Percentiles rank a stretch among this genome's conserved stretches.
Conservation (phyloP, 495 filamentous ascomycete species). For the Hypoxylon rickii region DNA sequence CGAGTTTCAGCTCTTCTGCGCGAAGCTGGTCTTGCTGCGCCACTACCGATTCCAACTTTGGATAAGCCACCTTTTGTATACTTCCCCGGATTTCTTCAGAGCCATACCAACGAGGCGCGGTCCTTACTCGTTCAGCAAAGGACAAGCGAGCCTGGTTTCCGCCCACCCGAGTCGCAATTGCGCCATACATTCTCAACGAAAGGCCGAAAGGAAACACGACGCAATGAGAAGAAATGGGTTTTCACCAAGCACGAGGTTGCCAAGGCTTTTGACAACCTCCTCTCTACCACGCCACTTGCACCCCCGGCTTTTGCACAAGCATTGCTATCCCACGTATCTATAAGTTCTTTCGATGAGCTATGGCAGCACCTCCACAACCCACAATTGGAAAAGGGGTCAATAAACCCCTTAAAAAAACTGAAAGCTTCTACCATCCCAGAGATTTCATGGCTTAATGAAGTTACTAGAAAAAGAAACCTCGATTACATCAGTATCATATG, state of each 20-base stretch:
- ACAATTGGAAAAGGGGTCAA: neutral
- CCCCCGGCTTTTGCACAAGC: neutral
- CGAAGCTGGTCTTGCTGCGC: neutral
- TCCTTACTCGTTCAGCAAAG: neutral
- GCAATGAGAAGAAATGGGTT: neutral
- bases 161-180: neutral
- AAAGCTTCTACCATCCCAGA: neutral
- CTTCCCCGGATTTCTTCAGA: neutral
- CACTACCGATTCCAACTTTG: neutral
- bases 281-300: neutral
- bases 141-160: neutral
- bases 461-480: neutral
- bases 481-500: neutral
- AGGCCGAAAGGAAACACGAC: neutral
- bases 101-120: neutral
- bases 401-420: neutral
- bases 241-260: neutral
- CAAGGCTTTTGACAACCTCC: neutral
- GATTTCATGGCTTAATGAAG: neutral
- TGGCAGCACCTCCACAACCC: neutral
- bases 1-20: neutral
- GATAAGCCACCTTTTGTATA: neutral
- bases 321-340: neutral
- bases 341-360: neutral
- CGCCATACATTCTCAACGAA: neutral